These are phyloP conservation scores for Candida pseudoviswanathii DNA, from an alignment of 1,139 yeast species.

Conservation along the genomic window DNA sequence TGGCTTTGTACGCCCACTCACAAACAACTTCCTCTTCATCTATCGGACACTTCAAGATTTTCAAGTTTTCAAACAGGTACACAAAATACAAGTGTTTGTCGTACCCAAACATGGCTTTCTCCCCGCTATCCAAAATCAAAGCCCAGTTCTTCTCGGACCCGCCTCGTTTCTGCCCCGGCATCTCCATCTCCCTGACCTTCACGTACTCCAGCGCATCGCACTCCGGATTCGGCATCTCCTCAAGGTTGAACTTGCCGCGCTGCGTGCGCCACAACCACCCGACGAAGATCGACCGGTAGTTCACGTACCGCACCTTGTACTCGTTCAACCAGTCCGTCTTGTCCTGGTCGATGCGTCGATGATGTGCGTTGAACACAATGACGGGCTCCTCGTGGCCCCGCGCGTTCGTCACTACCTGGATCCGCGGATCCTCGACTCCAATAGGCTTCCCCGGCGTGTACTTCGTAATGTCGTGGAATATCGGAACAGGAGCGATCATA, in stretches of 20 bases:
- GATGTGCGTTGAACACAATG: conserved; percentile 33
- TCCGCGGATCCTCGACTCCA: conserved; percentile 54
- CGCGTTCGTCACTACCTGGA: conserved; percentile 31
- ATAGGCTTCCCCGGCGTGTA: conserved; percentile 25
- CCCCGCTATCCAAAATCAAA: conserved; percentile 25
- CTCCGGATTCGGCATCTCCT: conserved; percentile 17
- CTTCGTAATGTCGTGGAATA: conserved; percentile 27
- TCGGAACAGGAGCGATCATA: conserved; percentile 29
- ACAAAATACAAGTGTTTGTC: conserved; percentile 32
- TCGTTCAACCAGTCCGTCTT: conserved; percentile 17
- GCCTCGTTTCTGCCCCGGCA: conserved; percentile 17
- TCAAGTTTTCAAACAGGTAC: conserved; percentile 30
- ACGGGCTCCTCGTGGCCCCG: conserved; percentile 35
- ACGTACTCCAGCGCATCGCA: conserved; percentile 24
- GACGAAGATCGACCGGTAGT: conserved; percentile 34
- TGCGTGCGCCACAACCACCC: conserved; percentile 45
- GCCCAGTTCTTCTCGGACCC: conserved; percentile 36
- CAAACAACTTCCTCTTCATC: conserved; percentile 25
- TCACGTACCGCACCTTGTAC: conserved; percentile 16
- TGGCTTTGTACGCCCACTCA: conserved; percentile 25
- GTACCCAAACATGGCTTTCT: conserved; percentile 17
- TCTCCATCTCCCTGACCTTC: conserved; percentile 27
- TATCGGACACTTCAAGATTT: conserved; percentile 30
- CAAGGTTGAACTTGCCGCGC: conserved; percentile 30
- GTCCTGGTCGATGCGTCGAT: conserved; percentile 20